phyloP scores from a whole-genome alignment of 345 rosid species.

The Bruguiera gymnorhiza region DNA sequence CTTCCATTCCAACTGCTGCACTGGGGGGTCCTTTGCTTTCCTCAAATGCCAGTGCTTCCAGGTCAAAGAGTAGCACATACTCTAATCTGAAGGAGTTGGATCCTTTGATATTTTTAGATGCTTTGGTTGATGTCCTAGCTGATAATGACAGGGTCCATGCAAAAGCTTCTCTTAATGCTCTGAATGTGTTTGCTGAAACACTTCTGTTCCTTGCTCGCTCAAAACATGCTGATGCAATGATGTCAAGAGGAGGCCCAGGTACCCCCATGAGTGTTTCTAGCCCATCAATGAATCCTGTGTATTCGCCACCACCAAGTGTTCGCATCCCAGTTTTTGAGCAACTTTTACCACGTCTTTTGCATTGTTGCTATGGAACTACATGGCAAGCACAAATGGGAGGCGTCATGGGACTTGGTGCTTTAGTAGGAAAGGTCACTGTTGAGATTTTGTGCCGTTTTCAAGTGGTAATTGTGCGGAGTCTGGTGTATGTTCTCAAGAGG shows the following conservation, averaged over 20 bases:
- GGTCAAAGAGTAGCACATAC: conserved; percentile 54
- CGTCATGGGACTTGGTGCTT: conserved; percentile 94
- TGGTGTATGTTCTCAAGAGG: conserved; percentile 87
- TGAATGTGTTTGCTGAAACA: conserved; percentile 82
- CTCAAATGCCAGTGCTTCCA: conserved; percentile 45
- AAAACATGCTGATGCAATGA: conserved; percentile 77
- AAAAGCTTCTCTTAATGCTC: conserved; percentile 80
- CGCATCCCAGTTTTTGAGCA: conserved; percentile 94
- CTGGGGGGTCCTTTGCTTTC: conserved; percentile 53
- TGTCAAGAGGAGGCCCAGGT: conserved; percentile 89
- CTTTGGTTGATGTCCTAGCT: conserved; percentile 89
- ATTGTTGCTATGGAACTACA: conserved; percentile 93
- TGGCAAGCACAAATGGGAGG: conserved; percentile 99
- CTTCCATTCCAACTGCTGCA: conserved; percentile 45
- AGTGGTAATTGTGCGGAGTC: conserved; percentile 78
- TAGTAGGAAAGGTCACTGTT: conserved; percentile 97
- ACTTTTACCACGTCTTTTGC: conserved; percentile 92
- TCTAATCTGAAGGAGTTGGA: conserved; percentile 85
- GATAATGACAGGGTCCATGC: conserved; percentile 91
- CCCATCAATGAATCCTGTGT: conserved; percentile 98
- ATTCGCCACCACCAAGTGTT: conserved; percentile 91
- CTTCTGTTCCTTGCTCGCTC: conserved; percentile 89
- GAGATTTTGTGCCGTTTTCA: conserved; percentile 87
- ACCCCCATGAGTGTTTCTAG: conserved; percentile 98
- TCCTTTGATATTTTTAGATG: conserved; percentile 84